A percentile compares a stretch with the other conserved stretches of the same genome.
Evolutionary conservation across 805 yeast species (phyloP).

Genomic region (Candida argentea): DNA sequence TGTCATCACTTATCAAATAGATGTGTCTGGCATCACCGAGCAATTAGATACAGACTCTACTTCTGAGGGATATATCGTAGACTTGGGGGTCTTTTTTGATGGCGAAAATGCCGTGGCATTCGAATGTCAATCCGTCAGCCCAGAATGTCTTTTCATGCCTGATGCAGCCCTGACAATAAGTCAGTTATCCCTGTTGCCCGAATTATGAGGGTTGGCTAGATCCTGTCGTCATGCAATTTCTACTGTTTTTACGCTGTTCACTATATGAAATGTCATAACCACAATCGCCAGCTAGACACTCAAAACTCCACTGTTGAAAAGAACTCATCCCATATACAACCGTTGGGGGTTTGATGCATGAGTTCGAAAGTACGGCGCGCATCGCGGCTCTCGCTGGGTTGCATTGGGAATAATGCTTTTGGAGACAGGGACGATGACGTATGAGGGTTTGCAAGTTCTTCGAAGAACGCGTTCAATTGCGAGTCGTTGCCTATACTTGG

Average conservation of each 20-base stretch:
- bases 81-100: constrained; percentile 21
- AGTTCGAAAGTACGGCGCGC: constrained; percentile 50
- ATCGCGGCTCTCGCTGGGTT: constrained; percentile 24
- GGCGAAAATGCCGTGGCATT: constrained; percentile 15
- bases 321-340: constrained; percentile 61
- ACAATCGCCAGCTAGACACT: constrained; percentile 4
- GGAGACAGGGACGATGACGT: constrained; percentile 5
- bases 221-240: no score
- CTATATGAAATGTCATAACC: no score
- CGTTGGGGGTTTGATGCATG: constrained; percentile 54
- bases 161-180: no score
- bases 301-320: constrained; percentile 31
- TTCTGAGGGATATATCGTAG: constrained; percentile 16
- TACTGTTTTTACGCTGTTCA: no score
- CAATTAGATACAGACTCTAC: constrained; percentile 4
- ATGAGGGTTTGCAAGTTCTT: constrained; percentile 31
- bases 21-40: constrained; percentile 1
- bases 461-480: constrained; percentile 37
- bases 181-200: no score
- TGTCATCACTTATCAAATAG: no score
- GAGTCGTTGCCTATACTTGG: no score
- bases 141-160: constrained; percentile 7
- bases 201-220: no score
- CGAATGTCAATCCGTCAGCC: constrained; percentile 12
- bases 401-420: constrained; percentile 3